Percentiles rank a stretch among this genome's conserved stretches.
Conservation (phyloP, 768 basidiomycete genomes). For the Udeniomyces megalosporus region DNA sequence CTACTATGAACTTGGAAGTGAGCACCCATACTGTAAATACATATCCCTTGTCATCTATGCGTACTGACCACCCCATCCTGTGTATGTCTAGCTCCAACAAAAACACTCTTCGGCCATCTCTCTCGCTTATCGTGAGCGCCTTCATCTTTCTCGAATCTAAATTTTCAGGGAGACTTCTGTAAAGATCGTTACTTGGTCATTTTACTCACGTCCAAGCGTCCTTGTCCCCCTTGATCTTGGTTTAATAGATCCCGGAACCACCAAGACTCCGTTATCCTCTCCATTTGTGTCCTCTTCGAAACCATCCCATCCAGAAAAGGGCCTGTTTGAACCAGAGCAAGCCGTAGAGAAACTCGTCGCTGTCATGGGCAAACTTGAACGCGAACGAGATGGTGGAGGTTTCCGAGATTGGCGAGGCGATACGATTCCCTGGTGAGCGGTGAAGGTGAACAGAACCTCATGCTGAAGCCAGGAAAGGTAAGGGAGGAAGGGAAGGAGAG, state of each 20-base stretch:
- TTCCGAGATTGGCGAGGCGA: constrained; percentile 29
- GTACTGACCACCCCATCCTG: not conserved
- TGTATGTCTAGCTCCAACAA: constrained; percentile 18
- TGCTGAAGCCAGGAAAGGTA: too few species aligned
- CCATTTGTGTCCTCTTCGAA: constrained; percentile 24
- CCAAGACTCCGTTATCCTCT: constrained; percentile 25
- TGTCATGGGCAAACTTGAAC: constrained; percentile 17
- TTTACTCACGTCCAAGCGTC: too few species aligned
- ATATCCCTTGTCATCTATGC: not conserved
- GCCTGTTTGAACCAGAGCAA: constrained; percentile 27
- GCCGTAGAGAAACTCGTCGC: constrained; percentile 24
- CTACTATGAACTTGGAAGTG: constrained; percentile 32
- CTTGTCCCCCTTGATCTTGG: not conserved
- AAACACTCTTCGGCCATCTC: constrained; percentile 30
- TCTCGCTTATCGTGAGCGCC: constrained; percentile 15
- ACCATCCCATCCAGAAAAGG: constrained; percentile 24
- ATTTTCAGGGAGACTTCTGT: too few species aligned
- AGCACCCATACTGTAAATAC: not conserved
- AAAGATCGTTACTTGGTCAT: too few species aligned
- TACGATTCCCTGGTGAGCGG: constrained; percentile 25
- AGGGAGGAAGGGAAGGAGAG: too few species aligned
- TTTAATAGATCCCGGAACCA: constrained; percentile 26
- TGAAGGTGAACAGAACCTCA: too few species aligned
- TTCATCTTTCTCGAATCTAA: too few species aligned
- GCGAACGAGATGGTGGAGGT: constrained; percentile 17